Evolutionary conservation across 176 grass and related monocot genomes (phyloP).

Genomic region (Cenchrus purpureus): DNA sequence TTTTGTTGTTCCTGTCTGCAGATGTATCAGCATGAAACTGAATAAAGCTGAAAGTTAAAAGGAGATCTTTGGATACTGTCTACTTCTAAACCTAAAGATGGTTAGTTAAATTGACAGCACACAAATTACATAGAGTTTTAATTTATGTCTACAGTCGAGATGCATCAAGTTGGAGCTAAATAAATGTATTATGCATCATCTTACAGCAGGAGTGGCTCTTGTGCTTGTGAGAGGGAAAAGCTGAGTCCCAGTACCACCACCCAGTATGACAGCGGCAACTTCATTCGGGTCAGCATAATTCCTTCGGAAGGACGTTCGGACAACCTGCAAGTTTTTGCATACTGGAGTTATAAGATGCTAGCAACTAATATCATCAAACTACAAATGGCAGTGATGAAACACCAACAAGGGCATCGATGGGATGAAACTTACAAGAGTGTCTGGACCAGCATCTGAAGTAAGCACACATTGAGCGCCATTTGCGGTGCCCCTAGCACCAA

Average conservation of each 20-base stretch:
- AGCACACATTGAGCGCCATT: conserved; percentile 47
- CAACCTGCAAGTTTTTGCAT: conserved; percentile 47
- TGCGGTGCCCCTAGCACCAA: conserved; percentile 28
- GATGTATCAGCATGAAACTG: not conserved
- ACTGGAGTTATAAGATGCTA: not conserved
- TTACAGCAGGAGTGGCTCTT: conserved; percentile 94
- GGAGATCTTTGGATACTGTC: not conserved
- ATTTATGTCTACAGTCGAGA: not conserved
- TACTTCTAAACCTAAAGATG: not conserved
- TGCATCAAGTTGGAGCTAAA: conserved; percentile 6
- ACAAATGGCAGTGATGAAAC: conserved; percentile 1
- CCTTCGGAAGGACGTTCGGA: conserved; percentile 62
- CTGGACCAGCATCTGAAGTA: conserved; percentile 54
- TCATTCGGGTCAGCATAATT: conserved; percentile 75
- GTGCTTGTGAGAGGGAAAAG: conserved; percentile 94
- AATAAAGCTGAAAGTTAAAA: not conserved
- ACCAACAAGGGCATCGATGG: not conserved
- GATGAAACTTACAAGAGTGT: conserved; percentile 52
- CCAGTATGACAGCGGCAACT: conserved; percentile 81
- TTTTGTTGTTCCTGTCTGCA: not conserved
- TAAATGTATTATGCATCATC: conserved; percentile 3
- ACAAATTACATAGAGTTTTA: not conserved
- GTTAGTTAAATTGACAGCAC: not conserved
- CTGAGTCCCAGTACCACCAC: conserved; percentile 75
- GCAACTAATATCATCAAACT: not conserved